Evolutionary conservation across 1,139 yeast genomes (phyloP).

Genomic region (Scheffersomyces insectosa): DNA sequence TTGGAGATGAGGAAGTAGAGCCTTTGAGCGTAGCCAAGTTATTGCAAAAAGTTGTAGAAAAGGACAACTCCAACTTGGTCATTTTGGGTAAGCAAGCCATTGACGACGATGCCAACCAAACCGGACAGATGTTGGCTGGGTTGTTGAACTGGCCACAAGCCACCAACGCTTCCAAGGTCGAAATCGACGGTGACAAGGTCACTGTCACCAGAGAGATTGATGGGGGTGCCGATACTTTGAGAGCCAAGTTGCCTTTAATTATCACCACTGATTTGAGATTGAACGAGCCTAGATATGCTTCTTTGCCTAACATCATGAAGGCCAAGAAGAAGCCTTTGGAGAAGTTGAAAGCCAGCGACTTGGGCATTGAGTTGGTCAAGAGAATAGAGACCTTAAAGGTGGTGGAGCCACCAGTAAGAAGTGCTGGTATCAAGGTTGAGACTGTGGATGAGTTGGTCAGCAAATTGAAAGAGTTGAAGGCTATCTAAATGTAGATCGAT

Average conservation of each 20-base stretch:
- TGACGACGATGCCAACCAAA: constrained; percentile 92
- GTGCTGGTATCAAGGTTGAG: constrained; percentile 78
- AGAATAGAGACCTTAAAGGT: constrained; percentile 73
- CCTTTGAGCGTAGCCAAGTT: constrained; percentile 92
- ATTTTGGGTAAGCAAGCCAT: constrained; percentile 95
- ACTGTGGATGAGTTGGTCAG: constrained; percentile 79
- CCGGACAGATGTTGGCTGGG: constrained; percentile 98
- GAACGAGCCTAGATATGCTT: constrained; percentile 92
- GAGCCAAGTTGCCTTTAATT: constrained; percentile 78
- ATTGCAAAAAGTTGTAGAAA: constrained; percentile 69
- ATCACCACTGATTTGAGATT: constrained; percentile 91
- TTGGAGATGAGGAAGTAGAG: constrained; percentile 72
- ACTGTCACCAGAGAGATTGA: constrained; percentile 90
- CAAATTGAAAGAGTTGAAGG: constrained; percentile 73
- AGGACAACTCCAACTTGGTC: constrained; percentile 72
- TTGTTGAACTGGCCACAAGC: constrained; percentile 97
- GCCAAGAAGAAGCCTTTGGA: constrained; percentile 95
- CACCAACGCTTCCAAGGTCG: constrained; percentile 90
- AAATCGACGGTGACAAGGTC: constrained; percentile 58
- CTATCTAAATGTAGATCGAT: constrained; percentile 29
- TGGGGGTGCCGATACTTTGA: constrained; percentile 87
- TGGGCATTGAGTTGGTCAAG: constrained; percentile 63
- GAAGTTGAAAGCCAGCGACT: constrained; percentile 66
- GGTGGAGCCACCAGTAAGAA: constrained; percentile 81
- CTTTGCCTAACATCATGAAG: constrained; percentile 94